Base-by-base conservation (phyloP, 768 basidiomycete genomes). In the Suillus subalutaceus region DNA sequence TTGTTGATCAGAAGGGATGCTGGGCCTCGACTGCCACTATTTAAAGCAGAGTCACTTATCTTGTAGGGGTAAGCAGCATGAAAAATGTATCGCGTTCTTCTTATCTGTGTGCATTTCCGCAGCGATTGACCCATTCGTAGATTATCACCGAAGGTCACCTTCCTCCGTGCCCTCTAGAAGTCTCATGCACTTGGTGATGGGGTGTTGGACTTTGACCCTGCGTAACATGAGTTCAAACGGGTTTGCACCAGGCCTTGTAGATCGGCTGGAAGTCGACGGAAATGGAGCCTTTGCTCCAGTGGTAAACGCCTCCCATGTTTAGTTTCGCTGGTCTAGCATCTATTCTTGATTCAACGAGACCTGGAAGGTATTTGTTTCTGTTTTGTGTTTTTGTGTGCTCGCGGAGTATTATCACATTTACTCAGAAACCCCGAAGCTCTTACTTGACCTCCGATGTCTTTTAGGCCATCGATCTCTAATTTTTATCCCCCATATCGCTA, bases 351-450 rank as follows among this genome's bases (percentile, higher is more conserved):
- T 30, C 40, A 18, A 43, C 58, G 9, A 18, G n/a, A 41, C 40
- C 40, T 37, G 6, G 30, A 60, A 43, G 18, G 59, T 60, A 60
- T 60, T 60, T 60, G 59, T 60, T 60, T 60, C 41, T 60, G 59
- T 60, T 60, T 60, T 60, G 59, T 41, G 58, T 10, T 55, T 32
- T 55, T 30, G 30, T 9, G 53, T 20, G 59, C 41, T 60, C 59
- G 59, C 59, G 59, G 59, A 60, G 59, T 60, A 60, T 60, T 23
- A 40, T 59, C 23, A 18, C 20, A 8, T 59, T 59, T 40, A 30
- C 40, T 30, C 59, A 43, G 59, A 60, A 60, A 60, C 59, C 59
- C 59, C 59, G 59, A 60, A 43, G 40, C 41, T 38, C 18, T 30
- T 40, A 55, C 32, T 56, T 20, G 53, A 56, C 32, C 20, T 56